These are phyloP conservation scores for Leccinum pachyderme DNA, from an alignment of 1,284 basidiomycete genomes.

Conservation along the genomic window DNA sequence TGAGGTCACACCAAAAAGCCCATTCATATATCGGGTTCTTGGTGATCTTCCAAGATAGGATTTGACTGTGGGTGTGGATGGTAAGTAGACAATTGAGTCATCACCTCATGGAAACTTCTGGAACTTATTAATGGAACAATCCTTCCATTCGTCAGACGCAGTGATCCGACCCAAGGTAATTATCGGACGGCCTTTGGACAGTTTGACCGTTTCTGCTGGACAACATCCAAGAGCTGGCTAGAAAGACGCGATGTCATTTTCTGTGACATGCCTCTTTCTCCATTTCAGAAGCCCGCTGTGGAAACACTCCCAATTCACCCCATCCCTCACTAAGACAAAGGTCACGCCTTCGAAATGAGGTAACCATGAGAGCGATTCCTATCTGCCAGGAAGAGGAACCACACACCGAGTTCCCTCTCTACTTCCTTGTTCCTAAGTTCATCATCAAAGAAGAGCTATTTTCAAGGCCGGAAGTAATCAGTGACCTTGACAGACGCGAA, in stretches of 20 bases:
- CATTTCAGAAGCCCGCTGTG: slow-evolving; percentile 62
- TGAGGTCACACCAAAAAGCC: slow-evolving; percentile 5
- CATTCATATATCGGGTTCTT: not conserved
- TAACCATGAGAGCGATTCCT: slow-evolving; percentile 2
- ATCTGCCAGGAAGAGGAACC: not conserved
- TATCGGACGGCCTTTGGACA: not conserved
- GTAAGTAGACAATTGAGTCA: not conserved
- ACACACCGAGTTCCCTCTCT: slow-evolving; percentile 43
- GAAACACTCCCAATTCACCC: slow-evolving; percentile 54
- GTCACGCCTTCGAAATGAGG: slow-evolving; percentile 56
- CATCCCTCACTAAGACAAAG: slow-evolving; percentile 56
- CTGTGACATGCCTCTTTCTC: slow-evolving; percentile 39
- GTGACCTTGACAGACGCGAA: not conserved
- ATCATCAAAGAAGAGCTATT: slow-evolving; percentile 82
- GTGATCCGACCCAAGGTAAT: not conserved
- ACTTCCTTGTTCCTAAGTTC: slow-evolving; percentile 77
- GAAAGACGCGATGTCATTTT: not conserved
- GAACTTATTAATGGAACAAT: slow-evolving; percentile 10
- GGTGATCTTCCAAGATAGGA: slow-evolving; percentile 14
- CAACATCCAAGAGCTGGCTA: slow-evolving; percentile 7
- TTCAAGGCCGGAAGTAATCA: not conserved
- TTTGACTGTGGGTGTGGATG: not conserved
- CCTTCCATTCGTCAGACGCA: not conserved
- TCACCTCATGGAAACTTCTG: not conserved
- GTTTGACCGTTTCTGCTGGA: not conserved